Conservation (phyloP, 139 green algal genomes). For the Micromonas commoda region DNA sequence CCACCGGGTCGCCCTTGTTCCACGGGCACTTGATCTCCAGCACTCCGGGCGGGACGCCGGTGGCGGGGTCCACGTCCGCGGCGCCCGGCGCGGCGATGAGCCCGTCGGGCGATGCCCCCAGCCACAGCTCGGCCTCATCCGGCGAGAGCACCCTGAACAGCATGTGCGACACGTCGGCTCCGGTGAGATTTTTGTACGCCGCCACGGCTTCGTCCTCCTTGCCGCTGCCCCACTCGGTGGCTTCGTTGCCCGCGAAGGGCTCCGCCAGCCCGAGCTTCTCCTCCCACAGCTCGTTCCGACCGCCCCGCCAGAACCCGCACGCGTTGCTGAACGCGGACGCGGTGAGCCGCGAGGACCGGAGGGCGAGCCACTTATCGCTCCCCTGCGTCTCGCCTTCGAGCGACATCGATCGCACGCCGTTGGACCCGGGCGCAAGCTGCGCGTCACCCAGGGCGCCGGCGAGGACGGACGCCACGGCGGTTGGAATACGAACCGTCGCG, state of each 20-base stretch:
- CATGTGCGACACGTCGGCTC: conserved; percentile 3
- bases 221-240: conserved; percentile 7
- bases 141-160: conserved; percentile 5
- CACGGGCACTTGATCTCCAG: conserved; percentile 71
- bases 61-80: conserved; percentile 14
- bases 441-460: too few relatives aligned
- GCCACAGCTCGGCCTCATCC: conserved; percentile 55
- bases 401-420: background rate
- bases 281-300: conserved; percentile 26
- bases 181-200: background rate
- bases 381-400: conserved; percentile 10
- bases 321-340: conserved; percentile 23
- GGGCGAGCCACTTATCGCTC: background rate
- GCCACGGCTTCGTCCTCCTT: conserved; percentile 6
- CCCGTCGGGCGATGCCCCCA: conserved; percentile 61
- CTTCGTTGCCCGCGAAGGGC: conserved; percentile 18
- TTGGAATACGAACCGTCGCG: background rate
- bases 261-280: conserved; percentile 15
- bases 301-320: conserved; percentile 5
- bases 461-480: background rate
- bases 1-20: conserved; percentile 48
- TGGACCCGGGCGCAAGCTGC: background rate
- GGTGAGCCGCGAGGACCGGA: conserved; percentile 6
- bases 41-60: conserved; percentile 34
- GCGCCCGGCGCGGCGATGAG: conserved; percentile 38